Conservation (phyloP, 441 rosid genomes). For the Eruca vesicaria region DNA sequence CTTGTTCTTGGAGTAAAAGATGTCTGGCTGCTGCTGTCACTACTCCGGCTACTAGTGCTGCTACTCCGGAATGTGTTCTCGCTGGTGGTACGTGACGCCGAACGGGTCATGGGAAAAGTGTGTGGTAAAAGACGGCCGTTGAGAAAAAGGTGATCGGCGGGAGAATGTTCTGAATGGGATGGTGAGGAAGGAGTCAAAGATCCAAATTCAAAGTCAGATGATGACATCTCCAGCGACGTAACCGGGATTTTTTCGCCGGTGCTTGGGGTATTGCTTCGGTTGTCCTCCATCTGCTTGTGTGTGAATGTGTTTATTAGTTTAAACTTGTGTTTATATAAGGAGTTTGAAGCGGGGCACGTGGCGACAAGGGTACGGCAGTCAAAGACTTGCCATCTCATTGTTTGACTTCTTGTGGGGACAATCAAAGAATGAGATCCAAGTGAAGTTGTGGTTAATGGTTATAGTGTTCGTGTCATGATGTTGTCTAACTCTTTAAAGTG, state of each 20-base stretch:
- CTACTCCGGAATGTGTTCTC: constrained; percentile 57
- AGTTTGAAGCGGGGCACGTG: constrained; percentile 26
- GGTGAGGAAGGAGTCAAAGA: constrained; percentile 58
- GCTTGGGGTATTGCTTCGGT: not conserved
- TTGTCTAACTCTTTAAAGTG: constrained; percentile 18
- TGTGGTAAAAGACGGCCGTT: constrained; percentile 84
- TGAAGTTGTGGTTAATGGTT: constrained; percentile 28
- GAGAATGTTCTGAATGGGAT: constrained; percentile 48
- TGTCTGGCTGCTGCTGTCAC: constrained; percentile 46
- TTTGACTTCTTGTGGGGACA: constrained; percentile 23
- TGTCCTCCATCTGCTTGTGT: constrained; percentile 12
- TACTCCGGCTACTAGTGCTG: constrained; percentile 71
- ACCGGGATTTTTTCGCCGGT: not conserved
- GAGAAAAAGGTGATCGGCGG: constrained; percentile 80
- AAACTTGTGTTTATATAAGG: constrained; percentile 5
- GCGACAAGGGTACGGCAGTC: constrained; percentile 20
- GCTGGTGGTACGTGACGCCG: constrained; percentile 11
- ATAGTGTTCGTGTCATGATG: constrained; percentile 31
- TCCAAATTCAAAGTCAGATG: constrained; percentile 72
- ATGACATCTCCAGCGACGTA: not conserved
- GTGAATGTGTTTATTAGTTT: constrained; percentile 12
- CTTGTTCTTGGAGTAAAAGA: constrained; percentile 34
- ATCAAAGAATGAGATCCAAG: constrained; percentile 19
- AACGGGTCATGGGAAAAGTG: constrained; percentile 48
- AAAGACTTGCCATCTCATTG: constrained; percentile 26